Base-by-base conservation (phyloP, 768 basidiomycete genomes). In the Tulasnella sp. region DNA sequence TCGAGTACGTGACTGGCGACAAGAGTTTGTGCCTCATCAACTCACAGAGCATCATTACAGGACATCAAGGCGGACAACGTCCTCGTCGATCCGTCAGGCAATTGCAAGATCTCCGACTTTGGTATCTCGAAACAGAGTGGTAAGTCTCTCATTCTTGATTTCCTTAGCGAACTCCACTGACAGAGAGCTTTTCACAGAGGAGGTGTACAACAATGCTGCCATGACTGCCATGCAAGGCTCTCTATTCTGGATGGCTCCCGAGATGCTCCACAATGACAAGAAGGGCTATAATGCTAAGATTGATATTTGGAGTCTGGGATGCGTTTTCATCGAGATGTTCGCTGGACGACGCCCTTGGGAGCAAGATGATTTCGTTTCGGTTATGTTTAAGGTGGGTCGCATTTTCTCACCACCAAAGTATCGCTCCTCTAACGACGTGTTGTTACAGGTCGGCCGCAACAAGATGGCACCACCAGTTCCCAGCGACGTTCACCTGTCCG, bases 251-350 rank as follows among this genome's bases (percentile, higher is more conserved):
- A 98, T 99, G 97, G 97, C 97, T 14, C 97, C 97, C 0, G 97
- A 96, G 87, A 95, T 98, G 78, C 91, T 96, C 81, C 93, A 96
- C 82, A 92, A 94, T 48, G 91, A 93, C 85, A 93, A 93, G 83
- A 84, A 86, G 77, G 96, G 96, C 0, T 99, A 99, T 86, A 97
- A 96, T 83, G 95, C 93, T 84, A 99, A 99, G 87, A 92, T 98
- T 75, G 98, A 99, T 85, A 97, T 99, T 82, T 99, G 98, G 98
- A 96, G 96, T 85, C 90, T 99, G 6, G 98, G 98, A 1, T 99
- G 98, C 87, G 95, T 99, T n/a, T 94, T 97, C 22, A 89, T 98
- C 82, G 98, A 99, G 86, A 99, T 99, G 98, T 97, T 96, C 93
- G 94, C 95, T 31, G 98, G 98, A n/a, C 90, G 92, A 84, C 88